Evolutionary conservation across 2,329 filamentous ascomycete species (phyloP), one percentile per base, ranked within the genome.

Genomic region (Verticillium dahliae): DNA sequence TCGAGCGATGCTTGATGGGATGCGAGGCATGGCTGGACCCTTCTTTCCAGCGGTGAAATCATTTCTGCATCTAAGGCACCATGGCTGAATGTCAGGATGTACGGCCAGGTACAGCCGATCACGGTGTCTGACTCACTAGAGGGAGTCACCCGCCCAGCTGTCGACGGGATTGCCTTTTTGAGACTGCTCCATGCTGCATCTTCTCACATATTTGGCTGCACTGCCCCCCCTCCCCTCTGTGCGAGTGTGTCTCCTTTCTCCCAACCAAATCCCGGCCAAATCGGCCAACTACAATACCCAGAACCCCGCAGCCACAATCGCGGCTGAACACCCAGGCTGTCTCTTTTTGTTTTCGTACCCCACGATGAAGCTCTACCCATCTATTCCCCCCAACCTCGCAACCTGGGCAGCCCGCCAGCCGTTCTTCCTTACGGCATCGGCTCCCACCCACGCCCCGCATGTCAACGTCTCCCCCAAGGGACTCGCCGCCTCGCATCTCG

Each of bases 381-480:
- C 79, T 41, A 79, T 90, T 63, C 72, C 80, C 3, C 71, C 78
- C 6, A 77, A 86, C 35, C 80, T 90, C 38, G 77, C 80, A 61
- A 74, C 79, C 50, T 92, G 89, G 88, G 83, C 87, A 58, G 78
- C 86, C 57, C 73, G 78, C 11, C 90, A 93, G 68, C 84, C 87
- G 61, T 76, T 93, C 68, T 92, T 92, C 81, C 92, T 89, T 78
- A 87, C 90, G 11, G 88, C 85, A 50, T 90, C 88, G 14, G 89
- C 90, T 0, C 89, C 90, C 0, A 81, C 86, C 33, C 80, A 81
- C n/a, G 87, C 84, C 22, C 74, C 77, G 2, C 90, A 93, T 75
- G 79, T 93, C 77, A 93, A 93, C 69, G 76, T 92, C 61, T 92
- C 89, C 0, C 89, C 90, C 57, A 92, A 93, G 73, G 90, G 90